These are phyloP conservation scores for Phoenix dactylifera DNA, from an alignment of 176 grass and related monocot species.

Conservation along the genomic window DNA sequence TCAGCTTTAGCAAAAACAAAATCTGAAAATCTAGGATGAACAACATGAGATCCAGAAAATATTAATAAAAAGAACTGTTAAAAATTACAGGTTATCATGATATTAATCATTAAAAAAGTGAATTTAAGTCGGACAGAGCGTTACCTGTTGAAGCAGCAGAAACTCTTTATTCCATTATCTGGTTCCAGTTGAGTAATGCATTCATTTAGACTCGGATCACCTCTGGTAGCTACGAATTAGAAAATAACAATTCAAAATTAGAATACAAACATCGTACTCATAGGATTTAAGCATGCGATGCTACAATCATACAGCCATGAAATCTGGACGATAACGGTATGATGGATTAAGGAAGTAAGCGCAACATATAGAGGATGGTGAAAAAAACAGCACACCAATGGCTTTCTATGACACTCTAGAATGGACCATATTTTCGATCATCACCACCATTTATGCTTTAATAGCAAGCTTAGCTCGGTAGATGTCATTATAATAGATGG, in stretches of 20 bases:
- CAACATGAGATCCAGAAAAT: neutral
- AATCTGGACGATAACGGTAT: slow-evolving; percentile 20
- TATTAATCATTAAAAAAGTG: neutral
- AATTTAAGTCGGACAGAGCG: neutral
- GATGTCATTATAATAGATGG: slow-evolving; percentile 22
- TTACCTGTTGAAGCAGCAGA: slow-evolving; percentile 25
- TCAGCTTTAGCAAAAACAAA: slow-evolving; percentile 35
- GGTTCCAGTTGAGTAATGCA: slow-evolving; percentile 23
- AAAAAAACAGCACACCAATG: slow-evolving; percentile 17
- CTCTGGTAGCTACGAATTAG: slow-evolving; percentile 27
- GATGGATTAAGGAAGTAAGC: slow-evolving; percentile 32
- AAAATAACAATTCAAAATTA: slow-evolving; percentile 4
- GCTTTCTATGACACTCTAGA: slow-evolving; percentile 19
- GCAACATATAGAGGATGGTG: slow-evolving; percentile 27
- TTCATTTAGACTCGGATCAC: slow-evolving; percentile 29
- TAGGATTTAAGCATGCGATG: neutral
- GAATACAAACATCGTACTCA: neutral
- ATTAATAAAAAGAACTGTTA: neutral
- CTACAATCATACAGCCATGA: slow-evolving; percentile 18
- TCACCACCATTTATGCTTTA: slow-evolving; percentile 17
- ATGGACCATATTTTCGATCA: slow-evolving; percentile 19
- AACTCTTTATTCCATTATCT: slow-evolving; percentile 23
- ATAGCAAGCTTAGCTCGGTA: slow-evolving; percentile 13
- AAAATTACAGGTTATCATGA: neutral
- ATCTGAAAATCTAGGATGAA: slow-evolving; percentile 20